Conservation (phyloP, 2,329 filamentous ascomycete species). For the Aspergillus vadensis region DNA sequence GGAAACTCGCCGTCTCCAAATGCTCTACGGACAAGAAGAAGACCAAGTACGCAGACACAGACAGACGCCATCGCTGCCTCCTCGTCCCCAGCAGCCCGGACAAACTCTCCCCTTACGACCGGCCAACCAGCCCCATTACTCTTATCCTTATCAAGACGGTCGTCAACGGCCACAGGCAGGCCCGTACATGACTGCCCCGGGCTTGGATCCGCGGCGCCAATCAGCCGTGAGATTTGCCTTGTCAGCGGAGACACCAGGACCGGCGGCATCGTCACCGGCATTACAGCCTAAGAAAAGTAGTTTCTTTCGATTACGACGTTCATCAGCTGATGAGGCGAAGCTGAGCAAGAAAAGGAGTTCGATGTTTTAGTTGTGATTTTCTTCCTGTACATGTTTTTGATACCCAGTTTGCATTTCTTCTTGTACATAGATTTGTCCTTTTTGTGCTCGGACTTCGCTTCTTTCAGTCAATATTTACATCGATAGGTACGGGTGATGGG, state of each 20-base stretch:
- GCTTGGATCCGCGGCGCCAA: slow-evolving; percentile 15
- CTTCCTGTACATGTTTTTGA: slow-evolving; percentile 20
- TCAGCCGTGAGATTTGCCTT: slow-evolving; percentile 24
- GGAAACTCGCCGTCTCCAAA: slow-evolving; percentile 73
- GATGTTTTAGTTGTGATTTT: slow-evolving; percentile 40
- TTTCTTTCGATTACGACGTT: slow-evolving; percentile 47
- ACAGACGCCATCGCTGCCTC: slow-evolving; percentile 26
- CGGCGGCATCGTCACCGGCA: slow-evolving; percentile 6
- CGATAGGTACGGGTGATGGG: too few species aligned
- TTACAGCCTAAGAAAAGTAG: slow-evolving; percentile 47
- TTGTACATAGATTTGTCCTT: slow-evolving; percentile 5
- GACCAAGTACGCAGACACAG: slow-evolving; percentile 33
- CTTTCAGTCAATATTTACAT: too few species aligned
- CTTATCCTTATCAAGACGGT: slow-evolving; percentile 19
- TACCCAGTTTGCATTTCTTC: slow-evolving; percentile 9
- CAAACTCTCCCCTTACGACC: slow-evolving; percentile 20
- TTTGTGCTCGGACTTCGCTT: too few species aligned
- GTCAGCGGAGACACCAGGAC: slow-evolving; percentile 14
- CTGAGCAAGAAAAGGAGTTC: slow-evolving; percentile 50
- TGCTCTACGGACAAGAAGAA: slow-evolving; percentile 55
- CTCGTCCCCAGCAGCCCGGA: slow-evolving; percentile 18
- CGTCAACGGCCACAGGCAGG: neutral
- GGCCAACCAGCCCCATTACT: slow-evolving; percentile 14
- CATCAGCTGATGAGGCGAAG: slow-evolving; percentile 38
- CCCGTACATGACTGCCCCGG: neutral